A percentile compares a stretch with the other conserved stretches of the same genome.
Evolutionary conservation across 176 grass and related monocot genomes (phyloP).

Genomic region (Bolboschoenus planiculmis): DNA sequence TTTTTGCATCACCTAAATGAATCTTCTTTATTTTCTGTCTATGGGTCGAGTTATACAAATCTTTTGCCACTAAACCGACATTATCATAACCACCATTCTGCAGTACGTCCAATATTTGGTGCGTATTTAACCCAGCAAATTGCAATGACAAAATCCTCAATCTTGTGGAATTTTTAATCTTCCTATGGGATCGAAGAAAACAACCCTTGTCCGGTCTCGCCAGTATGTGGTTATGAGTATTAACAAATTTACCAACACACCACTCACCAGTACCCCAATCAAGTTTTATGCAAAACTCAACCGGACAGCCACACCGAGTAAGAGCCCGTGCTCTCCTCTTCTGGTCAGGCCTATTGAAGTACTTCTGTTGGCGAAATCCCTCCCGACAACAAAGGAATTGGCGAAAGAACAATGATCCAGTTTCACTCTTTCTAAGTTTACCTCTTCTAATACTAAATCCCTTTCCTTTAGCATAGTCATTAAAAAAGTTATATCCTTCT

Average conservation of each 20-base stretch:
- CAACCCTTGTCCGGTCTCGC: neutral
- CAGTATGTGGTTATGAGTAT: conserved; percentile 14
- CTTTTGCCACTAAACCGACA: neutral
- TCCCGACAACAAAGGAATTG: neutral
- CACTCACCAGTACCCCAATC: conserved; percentile 3
- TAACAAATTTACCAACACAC: conserved; percentile 12
- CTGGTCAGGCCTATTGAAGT: neutral
- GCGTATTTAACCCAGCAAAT: neutral
- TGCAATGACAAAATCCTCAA: neutral
- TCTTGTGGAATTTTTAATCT: conserved; percentile 3
- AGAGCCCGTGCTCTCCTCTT: neutral
- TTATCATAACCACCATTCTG: neutral
- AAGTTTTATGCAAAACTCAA: neutral
- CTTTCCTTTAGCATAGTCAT: conserved; percentile 1
- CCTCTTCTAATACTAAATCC: conserved; percentile 13
- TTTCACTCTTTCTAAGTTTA: neutral
- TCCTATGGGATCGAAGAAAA: conserved; percentile 12
- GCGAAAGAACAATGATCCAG: neutral
- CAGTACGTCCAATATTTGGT: conserved; percentile 6
- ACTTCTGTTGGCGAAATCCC: neutral
- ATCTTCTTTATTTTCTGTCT: neutral
- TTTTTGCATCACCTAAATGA: neutral
- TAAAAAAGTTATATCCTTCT: neutral
- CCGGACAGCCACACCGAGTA: neutral
- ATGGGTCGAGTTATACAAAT: neutral